phyloP scores from a whole-genome alignment of 2,329 filamentous ascomycete genomes.

The Talaromyces albobiverticillius region DNA sequence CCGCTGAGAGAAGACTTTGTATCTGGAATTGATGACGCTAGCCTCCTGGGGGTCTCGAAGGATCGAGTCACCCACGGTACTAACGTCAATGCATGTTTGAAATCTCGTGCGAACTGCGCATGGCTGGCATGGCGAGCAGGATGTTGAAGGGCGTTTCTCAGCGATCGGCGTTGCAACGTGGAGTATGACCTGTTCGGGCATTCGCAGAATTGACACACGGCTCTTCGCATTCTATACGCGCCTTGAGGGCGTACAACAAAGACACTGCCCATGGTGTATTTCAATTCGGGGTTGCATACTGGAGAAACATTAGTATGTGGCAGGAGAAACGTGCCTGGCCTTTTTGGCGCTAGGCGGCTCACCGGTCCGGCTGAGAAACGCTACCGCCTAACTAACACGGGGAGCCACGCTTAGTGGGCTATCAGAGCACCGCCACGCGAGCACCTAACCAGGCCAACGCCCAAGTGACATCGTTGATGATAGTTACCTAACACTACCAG shows the following conservation, averaged over 20 bases:
- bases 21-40: neutral
- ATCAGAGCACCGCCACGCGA: slow-evolving; percentile 12
- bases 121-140: slow-evolving; percentile 4
- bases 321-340: neutral
- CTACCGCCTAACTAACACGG: slow-evolving; percentile 8
- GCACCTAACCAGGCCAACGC: too few relatives aligned
- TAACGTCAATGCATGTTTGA: neutral
- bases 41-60: neutral
- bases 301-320: neutral
- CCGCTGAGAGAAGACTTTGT: slow-evolving; percentile 28
- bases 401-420: neutral
- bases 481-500: neutral
- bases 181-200: slow-evolving; percentile 25
- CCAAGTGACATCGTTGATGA: slow-evolving; percentile 6
- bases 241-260: slow-evolving; percentile 29
- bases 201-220: slow-evolving; percentile 40
- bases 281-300: neutral
- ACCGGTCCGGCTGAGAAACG: neutral
- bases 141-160: slow-evolving; percentile 4
- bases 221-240: slow-evolving; percentile 11
- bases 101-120: neutral
- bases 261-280: slow-evolving; percentile 35
- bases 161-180: slow-evolving; percentile 10
- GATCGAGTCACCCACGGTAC: neutral
- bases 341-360: slow-evolving; percentile 3